Conservation (phyloP, 2,329 filamentous ascomycete genomes). For the Escovopsis weberi region DNA sequence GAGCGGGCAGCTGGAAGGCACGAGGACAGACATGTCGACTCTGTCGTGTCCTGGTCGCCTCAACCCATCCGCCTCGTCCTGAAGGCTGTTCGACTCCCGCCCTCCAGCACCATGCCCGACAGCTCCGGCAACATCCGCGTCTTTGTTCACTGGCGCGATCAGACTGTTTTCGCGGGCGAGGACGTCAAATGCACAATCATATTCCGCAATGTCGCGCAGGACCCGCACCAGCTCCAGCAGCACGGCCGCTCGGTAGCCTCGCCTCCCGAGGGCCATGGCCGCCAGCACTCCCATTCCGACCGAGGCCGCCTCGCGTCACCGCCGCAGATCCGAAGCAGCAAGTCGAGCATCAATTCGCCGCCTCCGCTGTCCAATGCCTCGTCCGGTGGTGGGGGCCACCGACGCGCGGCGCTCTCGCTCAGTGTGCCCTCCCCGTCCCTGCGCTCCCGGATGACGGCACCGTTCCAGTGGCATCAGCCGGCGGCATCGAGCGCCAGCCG, state of each 20-base stretch:
- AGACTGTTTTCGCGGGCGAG: slow-evolving; percentile 92
- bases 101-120: slow-evolving; percentile 30
- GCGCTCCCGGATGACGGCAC: slow-evolving; percentile 27
- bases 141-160: slow-evolving; percentile 87
- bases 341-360: slow-evolving; percentile 28
- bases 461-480: slow-evolving; percentile 31
- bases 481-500: slow-evolving; percentile 16
- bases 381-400: slow-evolving; percentile 37
- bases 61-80: slow-evolving; percentile 16
- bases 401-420: slow-evolving; percentile 49
- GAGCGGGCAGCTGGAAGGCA: slow-evolving; percentile 5
- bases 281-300: slow-evolving; percentile 13
- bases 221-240: slow-evolving; percentile 16
- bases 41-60: slow-evolving; percentile 12
- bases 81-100: slow-evolving; percentile 12
- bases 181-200: slow-evolving; percentile 91
- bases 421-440: slow-evolving; percentile 33
- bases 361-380: slow-evolving; percentile 26
- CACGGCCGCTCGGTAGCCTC: neutral
- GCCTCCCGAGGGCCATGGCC: neutral
- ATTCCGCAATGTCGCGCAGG: slow-evolving; percentile 69
- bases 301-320: slow-evolving; percentile 28
- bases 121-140: slow-evolving; percentile 65
- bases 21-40: slow-evolving; percentile 17
- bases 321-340: slow-evolving; percentile 25